Evolutionary conservation across 2,329 filamentous ascomycete genomes (phyloP).

Genomic region (Didymellaceae sp.): DNA sequence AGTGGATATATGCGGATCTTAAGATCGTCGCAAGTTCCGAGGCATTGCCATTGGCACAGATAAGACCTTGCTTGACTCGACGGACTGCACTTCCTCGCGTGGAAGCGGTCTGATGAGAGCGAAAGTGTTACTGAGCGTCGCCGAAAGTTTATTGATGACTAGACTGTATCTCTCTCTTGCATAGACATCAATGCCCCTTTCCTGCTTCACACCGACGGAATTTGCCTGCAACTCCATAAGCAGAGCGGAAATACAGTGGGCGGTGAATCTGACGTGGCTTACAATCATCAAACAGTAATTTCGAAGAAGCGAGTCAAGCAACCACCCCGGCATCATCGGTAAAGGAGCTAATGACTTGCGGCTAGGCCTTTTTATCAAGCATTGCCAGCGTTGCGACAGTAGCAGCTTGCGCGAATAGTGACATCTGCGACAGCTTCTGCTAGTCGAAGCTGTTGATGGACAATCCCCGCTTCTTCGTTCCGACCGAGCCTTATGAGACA

Average conservation of each 20-base stretch:
- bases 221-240: no score
- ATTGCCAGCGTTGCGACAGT: conserved; percentile 49
- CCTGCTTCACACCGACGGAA: background rate
- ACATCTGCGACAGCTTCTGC: conserved; percentile 67
- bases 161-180: no score
- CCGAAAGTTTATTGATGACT: conserved; percentile 13
- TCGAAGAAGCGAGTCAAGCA: conserved; percentile 1
- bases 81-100: background rate
- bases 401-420: conserved; percentile 64
- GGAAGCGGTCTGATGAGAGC: conserved; percentile 9
- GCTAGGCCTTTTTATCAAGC: background rate
- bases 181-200: no score
- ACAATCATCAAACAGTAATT: conserved; percentile 2
- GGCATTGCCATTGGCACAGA: conserved; percentile 10
- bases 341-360: background rate
- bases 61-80: conserved; percentile 1
- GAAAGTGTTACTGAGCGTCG: background rate
- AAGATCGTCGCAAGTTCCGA: conserved; percentile 14
- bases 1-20: conserved; percentile 14
- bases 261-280: no score
- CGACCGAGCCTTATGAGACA: conserved; percentile 65
- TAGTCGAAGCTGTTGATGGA: conserved; percentile 58
- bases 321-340: background rate
- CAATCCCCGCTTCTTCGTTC: conserved; percentile 54
- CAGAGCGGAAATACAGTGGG: background rate